phyloP scores from a whole-genome alignment of 192 early-diverging fungal species.

The Rhizophagus prolifer region DNA sequence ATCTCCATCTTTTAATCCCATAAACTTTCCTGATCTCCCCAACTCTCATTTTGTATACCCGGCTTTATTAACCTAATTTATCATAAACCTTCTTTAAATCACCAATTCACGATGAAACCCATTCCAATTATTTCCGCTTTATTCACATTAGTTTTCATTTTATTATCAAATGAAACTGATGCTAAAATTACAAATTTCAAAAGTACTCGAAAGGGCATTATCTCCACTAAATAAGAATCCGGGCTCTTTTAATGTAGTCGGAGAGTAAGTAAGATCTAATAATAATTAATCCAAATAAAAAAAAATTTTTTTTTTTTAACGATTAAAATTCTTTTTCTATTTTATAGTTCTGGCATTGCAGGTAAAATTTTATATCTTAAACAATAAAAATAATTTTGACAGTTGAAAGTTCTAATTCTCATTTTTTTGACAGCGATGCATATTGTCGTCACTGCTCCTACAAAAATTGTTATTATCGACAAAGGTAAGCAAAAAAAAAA shows the following conservation, averaged over 20 bases:
- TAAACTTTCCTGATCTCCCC: no score
- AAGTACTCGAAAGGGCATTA: neutral
- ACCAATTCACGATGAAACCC: neutral
- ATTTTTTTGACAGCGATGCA: slow-evolving; percentile 46
- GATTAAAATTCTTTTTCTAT: neutral
- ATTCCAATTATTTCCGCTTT: neutral
- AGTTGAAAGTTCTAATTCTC: no score
- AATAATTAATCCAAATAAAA: neutral
- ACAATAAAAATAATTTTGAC: no score
- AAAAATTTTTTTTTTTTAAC: no score
- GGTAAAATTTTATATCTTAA: no score
- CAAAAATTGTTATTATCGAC: slow-evolving; percentile 58
- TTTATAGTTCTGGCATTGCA: neutral
- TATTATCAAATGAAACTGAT: neutral
- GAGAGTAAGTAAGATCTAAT: neutral
- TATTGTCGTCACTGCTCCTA: slow-evolving; percentile 35
- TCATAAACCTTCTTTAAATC: neutral
- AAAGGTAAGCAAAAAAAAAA: slow-evolving; percentile 45
- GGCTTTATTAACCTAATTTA: neutral
- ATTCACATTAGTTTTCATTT: neutral
- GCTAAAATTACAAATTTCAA: neutral
- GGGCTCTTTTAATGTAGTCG: neutral
- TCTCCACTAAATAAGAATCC: neutral
- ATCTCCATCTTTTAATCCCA: no score
- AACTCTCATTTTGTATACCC: no score